These are phyloP conservation scores for Lasiosphaeria miniovina DNA, from an alignment of 495 filamentous ascomycete genomes.

Conservation along the genomic window DNA sequence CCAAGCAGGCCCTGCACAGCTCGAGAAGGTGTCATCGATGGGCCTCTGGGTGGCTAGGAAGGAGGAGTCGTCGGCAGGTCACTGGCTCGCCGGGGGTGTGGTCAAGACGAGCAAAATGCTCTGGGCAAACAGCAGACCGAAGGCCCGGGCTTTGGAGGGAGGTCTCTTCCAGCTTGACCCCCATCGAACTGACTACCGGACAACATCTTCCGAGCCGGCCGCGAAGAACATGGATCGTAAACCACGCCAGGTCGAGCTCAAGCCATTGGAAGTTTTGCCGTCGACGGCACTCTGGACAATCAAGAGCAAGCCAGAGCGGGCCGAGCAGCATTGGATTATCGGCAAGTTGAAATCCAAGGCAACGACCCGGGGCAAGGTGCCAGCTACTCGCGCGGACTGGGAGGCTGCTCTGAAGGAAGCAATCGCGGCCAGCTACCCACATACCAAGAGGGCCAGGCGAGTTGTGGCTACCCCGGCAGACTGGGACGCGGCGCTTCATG, in stretches of 20 bases:
- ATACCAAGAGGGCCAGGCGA: neutral
- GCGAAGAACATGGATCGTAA: constrained; percentile 31
- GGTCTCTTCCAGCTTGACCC: constrained; percentile 25
- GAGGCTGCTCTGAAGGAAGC: constrained; percentile 15
- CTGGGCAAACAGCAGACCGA: constrained; percentile 27
- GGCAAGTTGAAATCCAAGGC: neutral
- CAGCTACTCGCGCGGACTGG: constrained; percentile 19
- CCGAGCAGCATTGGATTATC: constrained; percentile 33
- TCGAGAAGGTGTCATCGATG: constrained; percentile 27
- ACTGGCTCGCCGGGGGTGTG: constrained; percentile 28
- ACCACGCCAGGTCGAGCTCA: constrained; percentile 22
- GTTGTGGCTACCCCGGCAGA: constrained; percentile 25
- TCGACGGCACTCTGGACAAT: constrained; percentile 34
- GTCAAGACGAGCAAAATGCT: constrained; percentile 18
- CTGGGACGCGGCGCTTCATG: constrained; percentile 35
- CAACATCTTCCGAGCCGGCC: constrained; percentile 33
- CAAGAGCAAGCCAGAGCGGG: constrained; percentile 5
- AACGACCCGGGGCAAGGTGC: neutral
- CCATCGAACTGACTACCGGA: constrained; percentile 26
- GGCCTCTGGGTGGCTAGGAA: constrained; percentile 31
- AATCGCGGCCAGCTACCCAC: constrained; percentile 9
- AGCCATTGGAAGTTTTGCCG: constrained; percentile 27
- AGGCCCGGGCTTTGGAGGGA: neutral
- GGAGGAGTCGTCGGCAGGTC: constrained; percentile 23
- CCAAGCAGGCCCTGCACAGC: constrained; percentile 12